Conservation (phyloP, 805 yeast species). For the Candida berthetii region DNA sequence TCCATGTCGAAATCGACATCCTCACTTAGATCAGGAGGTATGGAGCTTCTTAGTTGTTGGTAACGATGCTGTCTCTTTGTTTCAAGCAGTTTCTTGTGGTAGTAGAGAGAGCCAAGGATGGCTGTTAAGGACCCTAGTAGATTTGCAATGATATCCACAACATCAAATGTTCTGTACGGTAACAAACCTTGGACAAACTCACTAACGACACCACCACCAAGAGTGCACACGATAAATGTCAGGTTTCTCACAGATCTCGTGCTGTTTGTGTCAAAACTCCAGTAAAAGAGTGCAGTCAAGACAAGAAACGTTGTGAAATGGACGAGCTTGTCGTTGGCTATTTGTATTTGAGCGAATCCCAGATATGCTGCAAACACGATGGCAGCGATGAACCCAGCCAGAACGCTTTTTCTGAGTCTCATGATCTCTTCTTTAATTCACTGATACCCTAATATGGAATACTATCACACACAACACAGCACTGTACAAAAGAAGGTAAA, state of each 20-base stretch:
- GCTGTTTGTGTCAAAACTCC: slow-evolving; percentile 32
- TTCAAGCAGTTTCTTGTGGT: slow-evolving; percentile 17
- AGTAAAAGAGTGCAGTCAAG: slow-evolving; percentile 43
- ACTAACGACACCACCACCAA: slow-evolving; percentile 40
- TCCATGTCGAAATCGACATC: slow-evolving; percentile 18
- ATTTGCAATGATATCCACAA: slow-evolving; percentile 36
- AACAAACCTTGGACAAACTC: slow-evolving; percentile 44
- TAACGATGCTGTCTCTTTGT: slow-evolving; percentile 15
- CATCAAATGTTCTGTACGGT: slow-evolving; percentile 42
- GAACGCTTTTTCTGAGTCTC: slow-evolving; percentile 23
- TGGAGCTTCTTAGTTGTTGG: slow-evolving; percentile 18
- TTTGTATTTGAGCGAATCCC: slow-evolving; percentile 27
- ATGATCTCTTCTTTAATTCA: slow-evolving; percentile 3
- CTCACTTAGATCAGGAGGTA: slow-evolving; percentile 16
- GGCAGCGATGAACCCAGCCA: slow-evolving; percentile 29
- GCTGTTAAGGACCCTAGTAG: slow-evolving; percentile 22
- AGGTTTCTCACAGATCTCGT: slow-evolving; percentile 24
- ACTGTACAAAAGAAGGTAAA: too few relatives aligned
- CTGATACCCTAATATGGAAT: too few relatives aligned
- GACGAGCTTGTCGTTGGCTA: slow-evolving; percentile 43
- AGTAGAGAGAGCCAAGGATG: slow-evolving; percentile 7
- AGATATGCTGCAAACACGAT: slow-evolving; percentile 19
- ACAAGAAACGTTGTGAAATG: slow-evolving; percentile 42
- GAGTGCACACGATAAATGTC: slow-evolving; percentile 37
- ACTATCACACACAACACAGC: too few relatives aligned